phyloP scores from a whole-genome alignment of 306 rosid genomes.

The Rosa multiflora region DNA sequence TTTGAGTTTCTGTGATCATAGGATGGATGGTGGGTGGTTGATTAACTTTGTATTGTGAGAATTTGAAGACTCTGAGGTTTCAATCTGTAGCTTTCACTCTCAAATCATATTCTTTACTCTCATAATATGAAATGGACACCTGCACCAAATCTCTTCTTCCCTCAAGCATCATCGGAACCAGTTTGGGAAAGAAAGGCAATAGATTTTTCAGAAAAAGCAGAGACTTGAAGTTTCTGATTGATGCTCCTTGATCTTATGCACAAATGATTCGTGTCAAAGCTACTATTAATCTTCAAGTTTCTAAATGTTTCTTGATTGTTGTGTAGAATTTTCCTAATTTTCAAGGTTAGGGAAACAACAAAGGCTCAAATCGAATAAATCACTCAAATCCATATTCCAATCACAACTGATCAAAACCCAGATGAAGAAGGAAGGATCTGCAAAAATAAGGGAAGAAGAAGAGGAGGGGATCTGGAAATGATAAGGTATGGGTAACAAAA shows the following conservation, averaged over 20 bases:
- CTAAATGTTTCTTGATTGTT: no score
- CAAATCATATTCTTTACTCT: constrained; percentile 55
- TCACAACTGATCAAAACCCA: no score
- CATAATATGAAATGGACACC: constrained; percentile 83
- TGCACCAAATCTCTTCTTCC: constrained; percentile 55
- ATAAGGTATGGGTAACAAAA: no score
- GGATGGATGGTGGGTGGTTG: constrained; percentile 92
- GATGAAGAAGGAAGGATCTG: no score
- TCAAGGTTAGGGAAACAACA: no score
- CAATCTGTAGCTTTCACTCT: constrained; percentile 34
- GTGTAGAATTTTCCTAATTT: no score
- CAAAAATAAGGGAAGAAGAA: no score
- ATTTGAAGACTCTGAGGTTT: constrained; percentile 74
- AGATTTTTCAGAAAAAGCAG: constrained; percentile 63
- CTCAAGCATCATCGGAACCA: constrained; percentile 47
- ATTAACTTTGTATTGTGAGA: constrained; percentile 68
- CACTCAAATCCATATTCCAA: no score
- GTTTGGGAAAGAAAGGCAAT: constrained; percentile 79
- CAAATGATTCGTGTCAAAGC: constrained; percentile 30
- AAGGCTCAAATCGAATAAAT: no score
- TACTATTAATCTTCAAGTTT: constrained; percentile 9
- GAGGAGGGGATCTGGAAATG: no score
- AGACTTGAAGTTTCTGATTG: constrained; percentile 33
- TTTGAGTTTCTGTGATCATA: constrained; percentile 62
- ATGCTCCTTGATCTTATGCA: constrained; percentile 28